Evolutionary conservation across 257 asterid species (phyloP).

Genomic region (Fraxinus anomala): DNA sequence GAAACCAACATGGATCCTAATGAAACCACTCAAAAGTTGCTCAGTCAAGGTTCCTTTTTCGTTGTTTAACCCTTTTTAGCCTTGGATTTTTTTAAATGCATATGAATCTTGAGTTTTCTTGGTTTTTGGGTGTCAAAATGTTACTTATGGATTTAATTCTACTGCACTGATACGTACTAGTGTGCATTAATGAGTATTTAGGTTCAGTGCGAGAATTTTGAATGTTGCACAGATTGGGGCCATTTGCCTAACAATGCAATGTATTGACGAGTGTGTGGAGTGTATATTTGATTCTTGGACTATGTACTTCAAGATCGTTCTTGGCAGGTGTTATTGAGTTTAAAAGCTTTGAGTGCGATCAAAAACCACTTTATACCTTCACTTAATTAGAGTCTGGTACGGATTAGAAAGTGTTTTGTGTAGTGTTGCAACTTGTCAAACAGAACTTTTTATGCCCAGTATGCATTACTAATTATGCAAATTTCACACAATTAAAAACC

Average conservation of each 20-base stretch:
- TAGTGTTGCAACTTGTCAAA: background rate
- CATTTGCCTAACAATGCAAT: background rate
- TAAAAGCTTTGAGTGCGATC: background rate
- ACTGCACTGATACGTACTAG: background rate
- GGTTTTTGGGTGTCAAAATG: conserved; percentile 2
- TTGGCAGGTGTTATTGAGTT: background rate
- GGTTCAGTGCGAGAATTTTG: background rate
- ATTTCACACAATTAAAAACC: background rate
- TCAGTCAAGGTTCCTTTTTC: conserved; percentile 64
- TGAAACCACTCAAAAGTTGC: conserved; percentile 87
- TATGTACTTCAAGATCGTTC: background rate
- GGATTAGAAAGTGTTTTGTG: background rate
- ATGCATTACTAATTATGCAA: background rate
- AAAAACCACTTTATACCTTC: background rate
- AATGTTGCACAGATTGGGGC: background rate
- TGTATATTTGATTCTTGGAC: background rate
- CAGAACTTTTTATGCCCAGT: background rate
- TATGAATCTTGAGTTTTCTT: conserved; percentile 8
- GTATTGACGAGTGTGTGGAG: background rate
- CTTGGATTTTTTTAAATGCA: conserved; percentile 3
- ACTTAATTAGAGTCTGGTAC: background rate
- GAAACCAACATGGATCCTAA: conserved; percentile 95
- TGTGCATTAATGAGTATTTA: background rate
- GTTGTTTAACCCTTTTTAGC: background rate
- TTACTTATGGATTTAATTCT: background rate